Evolutionary conservation across 192 early-diverging fungal species (phyloP).

Genomic region (Lobosporangium transversale): DNA sequence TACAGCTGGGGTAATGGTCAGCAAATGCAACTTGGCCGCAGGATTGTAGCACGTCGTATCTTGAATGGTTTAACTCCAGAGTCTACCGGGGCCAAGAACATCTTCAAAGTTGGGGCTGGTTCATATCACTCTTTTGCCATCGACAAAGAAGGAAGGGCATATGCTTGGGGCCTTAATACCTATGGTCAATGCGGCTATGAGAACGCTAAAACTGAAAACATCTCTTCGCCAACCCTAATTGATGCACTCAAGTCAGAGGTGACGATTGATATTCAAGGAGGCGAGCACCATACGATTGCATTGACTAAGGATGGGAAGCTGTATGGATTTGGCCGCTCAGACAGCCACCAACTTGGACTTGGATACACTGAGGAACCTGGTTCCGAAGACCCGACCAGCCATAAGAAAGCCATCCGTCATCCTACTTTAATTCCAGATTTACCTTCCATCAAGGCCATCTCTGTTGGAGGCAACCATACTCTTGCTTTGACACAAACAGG

Average conservation of each 20-base stretch:
- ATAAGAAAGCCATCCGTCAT: slow-evolving; percentile 67
- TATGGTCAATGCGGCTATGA: slow-evolving; percentile 83
- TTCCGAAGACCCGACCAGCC: slow-evolving; percentile 29
- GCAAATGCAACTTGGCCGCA: slow-evolving; percentile 88
- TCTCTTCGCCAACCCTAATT: slow-evolving; percentile 68
- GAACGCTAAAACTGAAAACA: slow-evolving; percentile 49
- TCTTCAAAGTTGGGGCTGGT: slow-evolving; percentile 77
- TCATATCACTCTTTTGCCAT: slow-evolving; percentile 89
- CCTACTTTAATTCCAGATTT: slow-evolving; percentile 64
- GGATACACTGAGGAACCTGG: slow-evolving; percentile 52
- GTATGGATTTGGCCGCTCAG: slow-evolving; percentile 86
- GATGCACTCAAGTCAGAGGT: slow-evolving; percentile 57
- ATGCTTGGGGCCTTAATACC: slow-evolving; percentile 91
- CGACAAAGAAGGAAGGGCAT: slow-evolving; percentile 71
- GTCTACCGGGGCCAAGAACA: slow-evolving; percentile 62
- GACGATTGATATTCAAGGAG: slow-evolving; percentile 75
- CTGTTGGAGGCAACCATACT: slow-evolving; percentile 71
- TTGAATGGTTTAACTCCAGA: slow-evolving; percentile 69
- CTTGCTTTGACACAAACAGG: slow-evolving; percentile 66
- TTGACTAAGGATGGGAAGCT: slow-evolving; percentile 78
- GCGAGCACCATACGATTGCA: slow-evolving; percentile 87
- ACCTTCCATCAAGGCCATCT: slow-evolving; percentile 58
- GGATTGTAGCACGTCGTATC: slow-evolving; percentile 77
- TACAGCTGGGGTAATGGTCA: slow-evolving; percentile 93
- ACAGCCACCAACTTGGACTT: slow-evolving; percentile 85